Evolutionary conservation across 345 rosid species (phyloP), one percentile per base, ranked within the genome.

Genomic region (Carallia pectinifolia): DNA sequence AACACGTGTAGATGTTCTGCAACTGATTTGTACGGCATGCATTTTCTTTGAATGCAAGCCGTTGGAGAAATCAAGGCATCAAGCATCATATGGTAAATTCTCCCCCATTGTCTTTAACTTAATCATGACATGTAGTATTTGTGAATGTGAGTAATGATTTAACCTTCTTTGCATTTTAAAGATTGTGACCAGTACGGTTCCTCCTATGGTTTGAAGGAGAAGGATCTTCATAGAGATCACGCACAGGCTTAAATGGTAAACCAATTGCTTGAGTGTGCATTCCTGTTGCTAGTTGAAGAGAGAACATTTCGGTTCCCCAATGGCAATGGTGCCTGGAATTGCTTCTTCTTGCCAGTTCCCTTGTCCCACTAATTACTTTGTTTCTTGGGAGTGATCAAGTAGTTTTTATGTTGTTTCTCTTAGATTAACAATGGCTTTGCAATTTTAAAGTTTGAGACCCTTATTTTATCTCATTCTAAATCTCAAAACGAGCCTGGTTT

Each of bases 11-110:
- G 30, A 47, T 50, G 59, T 62, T n/a, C 29, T 36, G 4, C 1
- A 4, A 17, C 50, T 39, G 13, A 52, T 44, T 15, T 15, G 2
- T 13, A 2, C 0, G 44, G 30, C 58, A 13, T 18, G 38, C 34
- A 68, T 68, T 12, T 44, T 44, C 50, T 44, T n/a, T 38, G 15
- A 72, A 65, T 71, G 50, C 73, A 73, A 86, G 90, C 4, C 80
- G 80, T 75, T 78, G 83, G 6, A 23, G 89, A 86, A 61, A 89
- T 81, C 93, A 54, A 85, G 93, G 77, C 90, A 82, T 75, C 93
- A 23, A 23, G 83, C 70, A 83, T 76, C 97, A 38, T 85, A 88
- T 4, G 92, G 87, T 85, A 76, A 3, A 44, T 44, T 44, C 12
- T 12, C 50, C 50, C 3, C 50, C 17, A 3, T 3, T 2, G 12